These are phyloP conservation scores for Alternaria metachromatica DNA, from an alignment of 2,329 filamentous ascomycete species.

Conservation along the genomic window DNA sequence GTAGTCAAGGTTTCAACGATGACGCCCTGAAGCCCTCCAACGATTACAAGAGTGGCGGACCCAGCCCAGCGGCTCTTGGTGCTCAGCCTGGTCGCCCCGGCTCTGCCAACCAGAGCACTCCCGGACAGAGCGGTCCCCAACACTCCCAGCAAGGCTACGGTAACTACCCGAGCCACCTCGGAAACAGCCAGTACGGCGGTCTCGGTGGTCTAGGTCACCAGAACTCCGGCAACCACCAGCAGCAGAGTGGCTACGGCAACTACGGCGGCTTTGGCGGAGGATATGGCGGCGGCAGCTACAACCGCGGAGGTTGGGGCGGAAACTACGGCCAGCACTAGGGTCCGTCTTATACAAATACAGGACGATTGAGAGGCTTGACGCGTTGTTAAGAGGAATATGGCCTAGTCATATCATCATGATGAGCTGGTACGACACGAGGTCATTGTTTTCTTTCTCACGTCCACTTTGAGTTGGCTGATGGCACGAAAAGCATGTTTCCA, in stretches of 20 bases:
- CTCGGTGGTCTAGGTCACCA: slow-evolving; percentile 61
- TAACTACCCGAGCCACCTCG: slow-evolving; percentile 60
- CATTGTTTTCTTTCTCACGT: slow-evolving; percentile 23
- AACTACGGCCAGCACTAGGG: slow-evolving; percentile 53
- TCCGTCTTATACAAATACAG: not conserved
- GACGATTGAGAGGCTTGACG: slow-evolving; percentile 7
- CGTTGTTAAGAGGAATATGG: slow-evolving; percentile 21
- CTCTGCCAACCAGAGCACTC: slow-evolving; percentile 66
- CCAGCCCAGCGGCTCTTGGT: slow-evolving; percentile 65
- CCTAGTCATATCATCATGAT: slow-evolving; percentile 30
- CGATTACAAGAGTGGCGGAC: slow-evolving; percentile 62
- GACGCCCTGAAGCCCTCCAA: slow-evolving; percentile 65
- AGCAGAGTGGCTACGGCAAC: slow-evolving; percentile 51
- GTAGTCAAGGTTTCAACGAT: slow-evolving; percentile 56
- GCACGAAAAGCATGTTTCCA: slow-evolving; percentile 34
- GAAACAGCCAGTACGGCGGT: slow-evolving; percentile 60
- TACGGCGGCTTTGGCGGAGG: slow-evolving; percentile 53
- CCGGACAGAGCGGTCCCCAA: slow-evolving; percentile 60
- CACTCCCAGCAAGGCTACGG: slow-evolving; percentile 65
- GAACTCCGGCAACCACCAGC: slow-evolving; percentile 53
- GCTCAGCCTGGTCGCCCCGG: slow-evolving; percentile 67
- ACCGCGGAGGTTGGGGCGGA: slow-evolving; percentile 58
- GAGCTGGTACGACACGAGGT: slow-evolving; percentile 33
- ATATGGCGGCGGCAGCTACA: slow-evolving; percentile 50
- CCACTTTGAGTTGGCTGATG: slow-evolving; percentile 31